Conservation (phyloP, 176 grass and related monocot species). For the Puccinellia tenuiflora region DNA sequence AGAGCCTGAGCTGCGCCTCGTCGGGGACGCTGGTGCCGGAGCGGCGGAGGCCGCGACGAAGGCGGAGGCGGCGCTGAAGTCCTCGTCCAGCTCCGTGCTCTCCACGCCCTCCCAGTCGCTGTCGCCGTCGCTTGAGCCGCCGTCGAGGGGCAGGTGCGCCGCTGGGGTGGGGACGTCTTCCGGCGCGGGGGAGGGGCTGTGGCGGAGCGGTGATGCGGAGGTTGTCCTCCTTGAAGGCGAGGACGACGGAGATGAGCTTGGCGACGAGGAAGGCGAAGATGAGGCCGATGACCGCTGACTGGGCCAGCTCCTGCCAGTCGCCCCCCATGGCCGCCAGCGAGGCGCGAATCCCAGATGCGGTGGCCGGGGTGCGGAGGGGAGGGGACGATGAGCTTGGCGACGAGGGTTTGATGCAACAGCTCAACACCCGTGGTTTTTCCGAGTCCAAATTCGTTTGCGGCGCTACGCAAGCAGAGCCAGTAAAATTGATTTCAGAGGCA, state of each 20-base stretch:
- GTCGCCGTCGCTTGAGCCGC: slow-evolving; percentile 30
- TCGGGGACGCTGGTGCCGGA: slow-evolving; percentile 64
- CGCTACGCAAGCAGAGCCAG: background rate
- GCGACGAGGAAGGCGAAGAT: slow-evolving; percentile 76
- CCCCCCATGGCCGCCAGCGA: slow-evolving; percentile 45
- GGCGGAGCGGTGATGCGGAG: slow-evolving; percentile 57
- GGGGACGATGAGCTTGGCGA: background rate
- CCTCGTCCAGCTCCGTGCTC: slow-evolving; percentile 89
- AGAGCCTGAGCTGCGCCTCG: slow-evolving; percentile 77
- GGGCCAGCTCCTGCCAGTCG: slow-evolving; percentile 83
- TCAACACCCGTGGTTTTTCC: background rate
- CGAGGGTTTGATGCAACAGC: background rate
- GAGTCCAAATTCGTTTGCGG: background rate
- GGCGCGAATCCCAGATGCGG: background rate
- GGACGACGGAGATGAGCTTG: slow-evolving; percentile 86
- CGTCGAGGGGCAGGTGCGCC: background rate
- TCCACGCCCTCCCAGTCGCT: slow-evolving; percentile 94
- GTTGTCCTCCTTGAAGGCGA: slow-evolving; percentile 84
- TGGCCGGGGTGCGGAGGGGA: background rate
- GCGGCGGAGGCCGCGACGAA: slow-evolving; percentile 78
- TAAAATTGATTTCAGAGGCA: background rate
- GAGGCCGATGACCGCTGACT: slow-evolving; percentile 64
- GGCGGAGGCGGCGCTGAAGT: slow-evolving; percentile 74
- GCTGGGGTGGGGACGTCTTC: background rate
- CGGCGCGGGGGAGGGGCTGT: background rate